Evolutionary conservation across 2,329 filamentous ascomycete genomes (phyloP).

Genomic region (Didymella pinodella): DNA sequence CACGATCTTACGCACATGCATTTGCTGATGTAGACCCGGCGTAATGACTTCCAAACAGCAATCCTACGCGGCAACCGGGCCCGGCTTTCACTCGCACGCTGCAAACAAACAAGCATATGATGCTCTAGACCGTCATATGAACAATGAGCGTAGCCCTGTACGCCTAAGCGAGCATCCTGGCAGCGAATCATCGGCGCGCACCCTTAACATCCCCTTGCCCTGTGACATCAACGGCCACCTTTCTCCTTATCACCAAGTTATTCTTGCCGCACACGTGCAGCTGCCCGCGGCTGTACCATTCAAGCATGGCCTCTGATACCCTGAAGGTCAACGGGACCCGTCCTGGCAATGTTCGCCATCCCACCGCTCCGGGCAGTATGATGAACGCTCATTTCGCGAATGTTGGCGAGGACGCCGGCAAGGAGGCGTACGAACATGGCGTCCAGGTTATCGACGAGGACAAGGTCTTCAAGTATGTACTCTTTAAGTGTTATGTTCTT

Average conservation of each 20-base stretch:
- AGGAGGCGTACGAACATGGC: conserved; percentile 83
- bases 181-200: conserved; percentile 40
- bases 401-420: conserved; percentile 69
- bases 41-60: conserved; percentile 14
- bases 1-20: conserved; percentile 3
- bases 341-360: conserved; percentile 49
- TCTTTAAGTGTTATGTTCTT: background rate
- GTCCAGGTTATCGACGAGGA: conserved; percentile 97
- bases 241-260: conserved; percentile 42
- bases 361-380: conserved; percentile 56
- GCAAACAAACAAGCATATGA: conserved; percentile 27
- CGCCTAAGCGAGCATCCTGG: conserved; percentile 42
- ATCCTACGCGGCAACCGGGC: conserved; percentile 14
- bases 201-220: conserved; percentile 36
- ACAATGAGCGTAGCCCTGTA: conserved; percentile 34
- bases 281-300: conserved; percentile 31
- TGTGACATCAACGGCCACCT: conserved; percentile 51
- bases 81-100: conserved; percentile 10
- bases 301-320: conserved; percentile 41
- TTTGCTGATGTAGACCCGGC: conserved; percentile 4
- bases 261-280: conserved; percentile 45
- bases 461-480: conserved; percentile 90
- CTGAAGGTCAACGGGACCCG: conserved; percentile 49
- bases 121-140: conserved; percentile 39
- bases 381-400: conserved; percentile 85